phyloP scores from a whole-genome alignment of 352 stramenopile species.

The Saprolegnia parasitica region DNA sequence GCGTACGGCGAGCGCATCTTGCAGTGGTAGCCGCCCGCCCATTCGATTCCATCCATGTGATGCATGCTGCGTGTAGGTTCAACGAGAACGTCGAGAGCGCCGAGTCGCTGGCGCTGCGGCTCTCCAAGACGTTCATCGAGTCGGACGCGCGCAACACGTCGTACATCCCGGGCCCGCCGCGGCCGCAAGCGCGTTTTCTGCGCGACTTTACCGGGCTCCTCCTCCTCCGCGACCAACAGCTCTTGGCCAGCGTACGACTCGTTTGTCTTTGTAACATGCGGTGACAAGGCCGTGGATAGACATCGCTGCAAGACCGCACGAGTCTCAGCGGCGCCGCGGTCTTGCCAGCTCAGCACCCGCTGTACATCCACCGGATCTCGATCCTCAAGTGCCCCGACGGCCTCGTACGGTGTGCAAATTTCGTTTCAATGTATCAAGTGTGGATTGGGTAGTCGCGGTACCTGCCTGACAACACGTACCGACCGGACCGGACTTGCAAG shows the following conservation, averaged over 20 bases:
- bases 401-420: background rate
- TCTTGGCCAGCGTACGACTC: constrained; percentile 38
- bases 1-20: constrained; percentile 27
- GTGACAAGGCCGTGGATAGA: constrained; percentile 30
- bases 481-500: constrained; percentile 82
- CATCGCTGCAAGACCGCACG: constrained; percentile 56
- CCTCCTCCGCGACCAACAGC: constrained; percentile 62
- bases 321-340: constrained; percentile 77
- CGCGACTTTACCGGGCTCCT: constrained; percentile 71
- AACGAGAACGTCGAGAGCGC: constrained; percentile 12
- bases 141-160: constrained; percentile 49
- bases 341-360: constrained; percentile 50
- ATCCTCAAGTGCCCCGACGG: constrained; percentile 40
- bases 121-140: constrained; percentile 28
- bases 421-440: background rate
- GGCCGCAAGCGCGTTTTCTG: constrained; percentile 73
- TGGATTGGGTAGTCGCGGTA: constrained; percentile 12
- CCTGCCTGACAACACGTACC: constrained; percentile 37
- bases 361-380: constrained; percentile 80
- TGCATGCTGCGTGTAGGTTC: background rate
- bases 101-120: constrained; percentile 22
- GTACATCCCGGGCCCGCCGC: constrained; percentile 61
- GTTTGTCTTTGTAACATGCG: background rate
- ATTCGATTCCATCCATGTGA: background rate
- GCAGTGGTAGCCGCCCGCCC: constrained; percentile 8